phyloP scores from a whole-genome alignment of 768 basidiomycete genomes.

The Trametes villosa region DNA sequence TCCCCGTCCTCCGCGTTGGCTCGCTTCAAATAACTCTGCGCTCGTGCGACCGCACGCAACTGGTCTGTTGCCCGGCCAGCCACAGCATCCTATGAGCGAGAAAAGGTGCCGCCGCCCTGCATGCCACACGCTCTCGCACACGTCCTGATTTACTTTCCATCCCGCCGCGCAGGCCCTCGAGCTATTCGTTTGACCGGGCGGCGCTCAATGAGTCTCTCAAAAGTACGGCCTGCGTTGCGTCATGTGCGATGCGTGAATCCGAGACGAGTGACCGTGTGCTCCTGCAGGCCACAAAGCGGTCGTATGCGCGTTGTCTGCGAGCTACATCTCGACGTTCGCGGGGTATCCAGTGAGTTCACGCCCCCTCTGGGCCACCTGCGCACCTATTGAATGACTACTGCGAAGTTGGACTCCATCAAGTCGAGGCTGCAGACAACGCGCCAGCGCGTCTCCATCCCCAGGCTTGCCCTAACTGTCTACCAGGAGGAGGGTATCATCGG shows the following conservation, averaged over 20 bases:
- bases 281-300: conserved; percentile 79
- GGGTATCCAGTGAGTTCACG: conserved; percentile 73
- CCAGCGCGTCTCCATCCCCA: conserved; percentile 71
- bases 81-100: conserved; percentile 79
- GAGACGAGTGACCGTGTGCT: not conserved
- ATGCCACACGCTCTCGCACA: not conserved
- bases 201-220: conserved; percentile 68
- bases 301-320: conserved; percentile 88
- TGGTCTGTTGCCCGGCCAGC: conserved; percentile 70
- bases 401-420: conserved; percentile 91
- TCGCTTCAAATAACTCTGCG: conserved; percentile 11
- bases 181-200: conserved; percentile 64
- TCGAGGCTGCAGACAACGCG: conserved; percentile 88
- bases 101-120: conserved; percentile 48
- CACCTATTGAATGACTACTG: not conserved
- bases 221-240: conserved; percentile 46
- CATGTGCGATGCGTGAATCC: not conserved
- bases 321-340: conserved; percentile 89
- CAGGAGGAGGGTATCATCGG: conserved; percentile 86
- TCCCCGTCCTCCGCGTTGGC: conserved; percentile 16
- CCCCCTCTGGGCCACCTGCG: not conserved
- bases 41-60: conserved; percentile 73
- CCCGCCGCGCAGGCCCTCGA: conserved; percentile 50
- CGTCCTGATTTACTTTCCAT: not conserved
- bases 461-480: conserved; percentile 73